A percentile compares a stretch with the other conserved stretches of the same genome.
Evolutionary conservation across 169 alveolate species (phyloP).

Genomic region (Plasmodium knowlesi): DNA sequence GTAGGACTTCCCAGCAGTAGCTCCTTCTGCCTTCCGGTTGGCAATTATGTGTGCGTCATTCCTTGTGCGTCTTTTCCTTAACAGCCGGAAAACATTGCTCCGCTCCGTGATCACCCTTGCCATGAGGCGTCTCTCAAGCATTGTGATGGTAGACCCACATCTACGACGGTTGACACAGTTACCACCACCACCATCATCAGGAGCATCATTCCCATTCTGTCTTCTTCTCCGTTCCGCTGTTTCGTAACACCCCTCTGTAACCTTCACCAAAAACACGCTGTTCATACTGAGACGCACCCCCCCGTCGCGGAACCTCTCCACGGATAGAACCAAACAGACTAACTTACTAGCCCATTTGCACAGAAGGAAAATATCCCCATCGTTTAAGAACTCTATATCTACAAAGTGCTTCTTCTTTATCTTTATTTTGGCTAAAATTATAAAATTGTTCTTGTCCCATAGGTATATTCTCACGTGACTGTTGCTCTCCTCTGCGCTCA

Average conservation of each 20-base stretch:
- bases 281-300: neutral
- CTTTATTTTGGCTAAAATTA: slow-evolving; percentile 36
- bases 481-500: slow-evolving; percentile 37
- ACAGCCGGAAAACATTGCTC: neutral
- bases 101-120: neutral
- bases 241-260: neutral
- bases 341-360: slow-evolving; percentile 24
- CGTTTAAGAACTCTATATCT: slow-evolving; percentile 37
- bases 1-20: slow-evolving; percentile 1
- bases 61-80: neutral
- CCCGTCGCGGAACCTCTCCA: neutral
- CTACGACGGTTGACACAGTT: neutral
- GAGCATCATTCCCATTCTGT: neutral
- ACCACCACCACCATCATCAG: neutral
- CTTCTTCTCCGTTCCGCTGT: neutral
- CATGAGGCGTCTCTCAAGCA: neutral
- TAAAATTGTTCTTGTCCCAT: slow-evolving; percentile 40
- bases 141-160: neutral
- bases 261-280: neutral
- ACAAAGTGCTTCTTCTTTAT: slow-evolving; percentile 24
- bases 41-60: neutral
- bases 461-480: neutral
- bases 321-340: slow-evolving; percentile 9
- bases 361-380: slow-evolving; percentile 19
- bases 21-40: neutral